Evolutionary conservation across 805 yeast species (phyloP).

Genomic region (Zygosaccharomyces bisporus): DNA sequence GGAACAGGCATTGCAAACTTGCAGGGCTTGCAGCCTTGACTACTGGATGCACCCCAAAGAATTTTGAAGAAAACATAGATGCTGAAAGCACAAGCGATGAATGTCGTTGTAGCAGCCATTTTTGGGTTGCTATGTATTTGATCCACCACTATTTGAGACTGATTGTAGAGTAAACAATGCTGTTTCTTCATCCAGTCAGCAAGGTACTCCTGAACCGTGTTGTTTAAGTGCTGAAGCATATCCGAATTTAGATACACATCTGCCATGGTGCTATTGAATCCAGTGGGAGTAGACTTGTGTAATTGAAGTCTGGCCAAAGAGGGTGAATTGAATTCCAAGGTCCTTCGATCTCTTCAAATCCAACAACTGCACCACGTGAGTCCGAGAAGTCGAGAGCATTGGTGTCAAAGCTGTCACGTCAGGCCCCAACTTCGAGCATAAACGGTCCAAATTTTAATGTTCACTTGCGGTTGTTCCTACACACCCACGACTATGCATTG

Average conservation of each 20-base stretch:
- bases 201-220: slow-evolving; percentile 29
- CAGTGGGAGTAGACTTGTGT: background rate
- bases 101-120: slow-evolving; percentile 16
- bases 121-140: slow-evolving; percentile 16
- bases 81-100: slow-evolving; percentile 19
- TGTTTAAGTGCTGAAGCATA: slow-evolving; percentile 29
- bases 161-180: slow-evolving; percentile 15
- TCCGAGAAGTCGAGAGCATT: background rate
- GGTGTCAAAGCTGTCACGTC: background rate
- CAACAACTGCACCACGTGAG: background rate
- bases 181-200: slow-evolving; percentile 22
- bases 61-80: slow-evolving; percentile 22
- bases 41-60: slow-evolving; percentile 14
- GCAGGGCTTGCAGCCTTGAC: slow-evolving; percentile 16
- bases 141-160: slow-evolving; percentile 17
- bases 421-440: background rate
- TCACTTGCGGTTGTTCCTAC: background rate
- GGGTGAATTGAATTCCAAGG: background rate
- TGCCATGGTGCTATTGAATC: slow-evolving; percentile 18
- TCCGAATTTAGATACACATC: slow-evolving; percentile 26
- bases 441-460: background rate
- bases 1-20: slow-evolving; percentile 24
- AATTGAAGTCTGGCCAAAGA: background rate
- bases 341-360: background rate
- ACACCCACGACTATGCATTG: background rate